Evolutionary conservation across 2,329 filamentous ascomycete species (phyloP), one percentile per base, ranked within the genome.

Genomic region (Alternaria sp.): DNA sequence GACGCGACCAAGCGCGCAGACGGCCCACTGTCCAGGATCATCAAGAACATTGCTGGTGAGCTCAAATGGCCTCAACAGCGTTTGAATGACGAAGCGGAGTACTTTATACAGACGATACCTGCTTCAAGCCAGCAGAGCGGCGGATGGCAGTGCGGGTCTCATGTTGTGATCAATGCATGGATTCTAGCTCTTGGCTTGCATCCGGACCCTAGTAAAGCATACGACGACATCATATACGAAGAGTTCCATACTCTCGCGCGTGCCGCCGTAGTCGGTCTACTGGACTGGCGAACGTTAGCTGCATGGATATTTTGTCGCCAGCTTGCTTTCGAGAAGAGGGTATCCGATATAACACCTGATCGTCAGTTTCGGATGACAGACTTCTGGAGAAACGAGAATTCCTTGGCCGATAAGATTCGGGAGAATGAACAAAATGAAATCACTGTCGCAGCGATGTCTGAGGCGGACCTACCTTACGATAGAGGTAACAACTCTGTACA

Each of bases 91-190:
- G 12, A 16, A 34, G 32, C 12, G 14, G 12, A 3, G 5, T 34
- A 16, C 5, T 5, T 34, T n/a, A 14, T 14, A 32, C 9, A 39
- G 14, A 7, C 7, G 16, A 22, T 16, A 20, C n/a, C 30, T 53
- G 44, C 20, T 9, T 12, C 41, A 14, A 28, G 20, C 3, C 43
- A 53, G 42, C 7, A 3, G 28, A 1, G 0, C 0, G 42, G 43
- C 2, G 54, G 57, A 1, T 62, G 32, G 38, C 34, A 44, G 20
- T 69, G 68, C 42, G 65, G 64, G 7, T 46, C 51, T 20, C 66
- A 72, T 28, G 63, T 60, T 1, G 46, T 74, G 3, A 28, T 72
- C 16, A 74, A 72, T 38, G 70, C 68, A 1, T 75, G 70, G 72
- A 67, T 72, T 3, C 59, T 74, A 2, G 71, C 71, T 3, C 42